A percentile compares a stretch with the other conserved stretches of the same genome.
Evolutionary conservation across 148 eudicot species (phyloP).

Genomic region (Nyssa sinensis): DNA sequence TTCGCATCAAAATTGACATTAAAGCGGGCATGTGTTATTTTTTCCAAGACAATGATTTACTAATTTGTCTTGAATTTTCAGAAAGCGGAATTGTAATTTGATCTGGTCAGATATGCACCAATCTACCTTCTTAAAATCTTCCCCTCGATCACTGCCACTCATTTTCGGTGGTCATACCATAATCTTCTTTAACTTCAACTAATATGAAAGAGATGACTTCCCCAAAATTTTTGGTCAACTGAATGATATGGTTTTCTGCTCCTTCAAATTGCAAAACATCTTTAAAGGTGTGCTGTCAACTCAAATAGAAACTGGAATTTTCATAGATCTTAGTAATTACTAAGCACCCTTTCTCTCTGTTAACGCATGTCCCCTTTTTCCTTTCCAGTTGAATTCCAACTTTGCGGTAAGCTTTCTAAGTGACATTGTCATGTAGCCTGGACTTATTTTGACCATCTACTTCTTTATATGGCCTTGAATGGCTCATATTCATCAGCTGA

Average conservation of each 20-base stretch:
- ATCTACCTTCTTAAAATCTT: no score
- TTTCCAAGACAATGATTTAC: neutral
- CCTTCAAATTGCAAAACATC: neutral
- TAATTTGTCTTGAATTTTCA: neutral
- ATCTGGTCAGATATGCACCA: neutral
- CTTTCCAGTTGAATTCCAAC: neutral
- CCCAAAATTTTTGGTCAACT: neutral
- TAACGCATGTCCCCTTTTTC: neutral
- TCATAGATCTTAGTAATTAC: neutral
- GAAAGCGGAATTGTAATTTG: neutral
- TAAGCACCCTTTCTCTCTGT: neutral
- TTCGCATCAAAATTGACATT: neutral
- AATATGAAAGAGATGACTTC: neutral
- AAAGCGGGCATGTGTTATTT: constrained; percentile 1
- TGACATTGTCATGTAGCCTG: neutral
- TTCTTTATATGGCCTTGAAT: no score
- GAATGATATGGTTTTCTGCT: neutral
- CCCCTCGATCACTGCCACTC: neutral
- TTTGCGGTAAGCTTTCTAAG: neutral
- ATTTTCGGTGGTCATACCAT: no score
- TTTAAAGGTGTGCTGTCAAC: no score
- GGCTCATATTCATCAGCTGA: no score
- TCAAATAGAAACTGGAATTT: no score
- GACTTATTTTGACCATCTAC: neutral
- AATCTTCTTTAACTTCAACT: neutral